Conservation (phyloP, 2,329 filamentous ascomycete species). For the Clonostachys rhizophaga region DNA sequence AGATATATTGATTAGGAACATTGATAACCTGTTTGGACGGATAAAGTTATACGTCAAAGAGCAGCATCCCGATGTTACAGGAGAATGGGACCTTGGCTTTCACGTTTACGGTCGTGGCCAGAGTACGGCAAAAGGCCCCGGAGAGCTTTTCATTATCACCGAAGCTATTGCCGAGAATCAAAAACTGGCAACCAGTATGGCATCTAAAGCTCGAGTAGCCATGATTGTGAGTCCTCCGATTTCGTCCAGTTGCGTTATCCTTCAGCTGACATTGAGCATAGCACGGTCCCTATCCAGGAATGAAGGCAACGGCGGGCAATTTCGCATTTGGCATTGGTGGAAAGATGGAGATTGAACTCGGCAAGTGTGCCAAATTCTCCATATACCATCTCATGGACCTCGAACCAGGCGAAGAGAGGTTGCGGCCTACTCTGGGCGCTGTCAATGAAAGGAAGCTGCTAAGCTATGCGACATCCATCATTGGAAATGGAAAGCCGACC, state of each 20-base stretch:
- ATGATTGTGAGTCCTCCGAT: background rate
- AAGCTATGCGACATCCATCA: too few relatives aligned
- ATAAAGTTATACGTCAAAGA: constrained; percentile 8
- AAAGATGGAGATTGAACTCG: constrained; percentile 15
- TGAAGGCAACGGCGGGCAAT: constrained; percentile 48
- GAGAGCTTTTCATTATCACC: constrained; percentile 36
- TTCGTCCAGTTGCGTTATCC: background rate
- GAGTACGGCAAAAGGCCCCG: background rate
- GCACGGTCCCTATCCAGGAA: constrained; percentile 41
- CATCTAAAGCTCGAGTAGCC: constrained; percentile 13
- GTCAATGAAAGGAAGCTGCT: too few relatives aligned
- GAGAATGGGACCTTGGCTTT: constrained; percentile 15
- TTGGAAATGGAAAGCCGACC: background rate
- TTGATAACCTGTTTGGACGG: constrained; percentile 19
- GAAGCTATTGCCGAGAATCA: constrained; percentile 41
- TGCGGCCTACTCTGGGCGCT: too few relatives aligned
- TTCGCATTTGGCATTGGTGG: constrained; percentile 30
- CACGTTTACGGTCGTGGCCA: constrained; percentile 29
- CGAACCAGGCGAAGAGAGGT: constrained; percentile 12
- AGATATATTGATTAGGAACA: constrained; percentile 23
- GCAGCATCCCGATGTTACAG: constrained; percentile 2
- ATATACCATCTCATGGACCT: constrained; percentile 45
- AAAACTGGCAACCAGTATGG: constrained; percentile 29
- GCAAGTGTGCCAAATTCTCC: constrained; percentile 35
- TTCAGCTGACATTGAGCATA: constrained; percentile 3